Evolutionary conservation across 441 rosid genomes (phyloP).

Genomic region (Croton laevigatus): DNA sequence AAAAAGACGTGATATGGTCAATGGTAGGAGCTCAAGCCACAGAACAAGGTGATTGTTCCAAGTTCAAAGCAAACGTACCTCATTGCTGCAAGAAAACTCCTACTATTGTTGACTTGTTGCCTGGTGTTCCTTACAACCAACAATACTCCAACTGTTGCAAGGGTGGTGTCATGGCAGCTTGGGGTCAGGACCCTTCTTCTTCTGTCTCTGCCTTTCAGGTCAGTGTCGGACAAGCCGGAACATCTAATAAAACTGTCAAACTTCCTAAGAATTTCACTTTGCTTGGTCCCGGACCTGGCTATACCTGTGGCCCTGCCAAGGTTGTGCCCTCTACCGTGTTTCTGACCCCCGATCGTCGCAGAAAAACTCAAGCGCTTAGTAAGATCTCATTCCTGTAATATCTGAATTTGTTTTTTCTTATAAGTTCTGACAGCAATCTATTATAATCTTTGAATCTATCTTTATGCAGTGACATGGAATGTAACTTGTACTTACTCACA

Average conservation of each 20-base stretch:
- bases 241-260: slow-evolving; percentile 79
- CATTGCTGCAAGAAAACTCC: slow-evolving; percentile 87
- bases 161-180: slow-evolving; percentile 77
- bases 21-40: slow-evolving; percentile 89
- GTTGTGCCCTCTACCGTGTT: slow-evolving; percentile 68
- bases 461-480: slow-evolving; percentile 86
- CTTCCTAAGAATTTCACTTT: slow-evolving; percentile 88
- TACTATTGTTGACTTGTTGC: slow-evolving; percentile 75
- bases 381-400: slow-evolving; percentile 17
- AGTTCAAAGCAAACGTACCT: slow-evolving; percentile 76
- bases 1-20: slow-evolving; percentile 86
- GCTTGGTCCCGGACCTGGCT: slow-evolving; percentile 87
- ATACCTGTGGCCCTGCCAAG: slow-evolving; percentile 93
- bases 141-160: slow-evolving; percentile 86
- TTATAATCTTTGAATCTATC: background rate
- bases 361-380: slow-evolving; percentile 89
- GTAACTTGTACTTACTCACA: slow-evolving; percentile 94
- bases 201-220: slow-evolving; percentile 79
- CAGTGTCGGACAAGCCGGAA: slow-evolving; percentile 72
- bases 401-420: background rate
- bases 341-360: slow-evolving; percentile 58
- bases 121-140: slow-evolving; percentile 83
- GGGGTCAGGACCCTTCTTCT: slow-evolving; percentile 78
- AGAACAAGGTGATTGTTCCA: slow-evolving; percentile 95
- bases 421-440: background rate